Percentiles rank a stretch among this genome's conserved stretches.
phyloP scores from a whole-genome alignment of 352 stramenopile genomes.

The Halophytophthora polymorphica region DNA sequence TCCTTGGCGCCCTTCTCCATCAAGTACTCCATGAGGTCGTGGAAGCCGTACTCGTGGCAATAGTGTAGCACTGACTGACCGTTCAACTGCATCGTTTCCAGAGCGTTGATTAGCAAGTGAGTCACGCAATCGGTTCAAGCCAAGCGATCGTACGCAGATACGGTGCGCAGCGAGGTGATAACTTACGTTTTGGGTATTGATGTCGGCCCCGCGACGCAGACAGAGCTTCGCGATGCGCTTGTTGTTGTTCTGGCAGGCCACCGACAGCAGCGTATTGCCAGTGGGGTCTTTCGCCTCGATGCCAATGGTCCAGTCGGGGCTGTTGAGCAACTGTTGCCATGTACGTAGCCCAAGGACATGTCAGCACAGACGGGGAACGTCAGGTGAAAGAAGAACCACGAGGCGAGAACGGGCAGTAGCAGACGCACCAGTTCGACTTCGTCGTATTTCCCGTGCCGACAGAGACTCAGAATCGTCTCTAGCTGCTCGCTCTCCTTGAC shows the following conservation, averaged over 20 bases:
- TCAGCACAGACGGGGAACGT: background rate
- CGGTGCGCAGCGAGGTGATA: background rate
- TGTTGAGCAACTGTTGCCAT: slow-evolving; percentile 68
- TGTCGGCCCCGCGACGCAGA: slow-evolving; percentile 88
- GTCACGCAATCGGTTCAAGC: background rate
- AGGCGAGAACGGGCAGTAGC: background rate
- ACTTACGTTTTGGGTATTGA: slow-evolving; percentile 92
- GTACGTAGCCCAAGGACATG: background rate
- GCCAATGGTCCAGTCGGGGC: slow-evolving; percentile 85
- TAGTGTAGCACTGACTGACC: slow-evolving; percentile 93
- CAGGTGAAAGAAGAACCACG: slow-evolving; percentile 5
- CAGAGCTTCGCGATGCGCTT: slow-evolving; percentile 95
- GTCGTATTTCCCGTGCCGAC: slow-evolving; percentile 88
- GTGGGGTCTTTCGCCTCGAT: slow-evolving; percentile 92
- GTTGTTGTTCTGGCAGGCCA: slow-evolving; percentile 96
- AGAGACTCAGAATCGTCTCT: slow-evolving; percentile 87
- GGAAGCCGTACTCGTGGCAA: slow-evolving; percentile 92
- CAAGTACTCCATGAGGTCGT: slow-evolving; percentile 93
- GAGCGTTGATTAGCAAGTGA: slow-evolving; percentile 1
- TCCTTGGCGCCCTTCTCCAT: slow-evolving; percentile 93
- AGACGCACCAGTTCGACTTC: slow-evolving; percentile 70
- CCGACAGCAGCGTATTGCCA: slow-evolving; percentile 92
- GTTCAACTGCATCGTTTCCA: slow-evolving; percentile 51
- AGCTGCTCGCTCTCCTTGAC: slow-evolving; percentile 88
- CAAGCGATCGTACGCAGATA: background rate